Percentiles rank a stretch among this genome's conserved stretches.
These are phyloP conservation scores for Smallanthus sonchifolius DNA, from an alignment of 129 eudicot species.

Conservation along the genomic window DNA sequence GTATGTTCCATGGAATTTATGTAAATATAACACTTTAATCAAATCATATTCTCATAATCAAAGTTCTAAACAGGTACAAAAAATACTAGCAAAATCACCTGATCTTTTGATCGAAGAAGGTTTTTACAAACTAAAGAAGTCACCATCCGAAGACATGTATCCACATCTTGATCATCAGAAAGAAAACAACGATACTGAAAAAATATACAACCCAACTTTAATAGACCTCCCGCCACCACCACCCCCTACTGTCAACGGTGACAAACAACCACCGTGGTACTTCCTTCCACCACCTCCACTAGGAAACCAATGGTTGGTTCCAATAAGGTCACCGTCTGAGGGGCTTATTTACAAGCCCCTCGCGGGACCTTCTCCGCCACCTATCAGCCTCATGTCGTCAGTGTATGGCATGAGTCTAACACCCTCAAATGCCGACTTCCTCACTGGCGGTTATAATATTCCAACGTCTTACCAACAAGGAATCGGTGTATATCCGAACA, in stretches of 20 bases:
- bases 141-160: constrained; percentile 16
- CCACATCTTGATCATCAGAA: constrained; percentile 25
- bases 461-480: constrained; percentile 41
- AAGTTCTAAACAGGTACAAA: constrained; percentile 53
- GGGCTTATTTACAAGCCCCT: constrained; percentile 74
- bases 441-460: constrained; percentile 18
- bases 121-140: constrained; percentile 29
- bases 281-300: constrained; percentile 48
- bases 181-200: constrained; percentile 14
- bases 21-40: not conserved
- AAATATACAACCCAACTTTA: constrained; percentile 15
- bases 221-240: constrained; percentile 28
- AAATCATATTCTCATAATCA: not conserved
- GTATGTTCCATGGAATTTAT: constrained; percentile 27
- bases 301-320: constrained; percentile 69
- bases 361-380: constrained; percentile 48
- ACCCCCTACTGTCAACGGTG: constrained; percentile 21
- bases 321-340: constrained; percentile 58
- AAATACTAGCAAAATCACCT: constrained; percentile 44
- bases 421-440: constrained; percentile 17
- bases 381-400: constrained; percentile 35
- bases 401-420: constrained; percentile 33
- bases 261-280: constrained; percentile 34
- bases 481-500: constrained; percentile 9
- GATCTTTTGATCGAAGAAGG: constrained; percentile 30